Percentiles rank a stretch among this genome's conserved stretches.
phyloP scores from a whole-genome alignment of 2,329 filamentous ascomycete species.

The Fusarium papillatum region DNA sequence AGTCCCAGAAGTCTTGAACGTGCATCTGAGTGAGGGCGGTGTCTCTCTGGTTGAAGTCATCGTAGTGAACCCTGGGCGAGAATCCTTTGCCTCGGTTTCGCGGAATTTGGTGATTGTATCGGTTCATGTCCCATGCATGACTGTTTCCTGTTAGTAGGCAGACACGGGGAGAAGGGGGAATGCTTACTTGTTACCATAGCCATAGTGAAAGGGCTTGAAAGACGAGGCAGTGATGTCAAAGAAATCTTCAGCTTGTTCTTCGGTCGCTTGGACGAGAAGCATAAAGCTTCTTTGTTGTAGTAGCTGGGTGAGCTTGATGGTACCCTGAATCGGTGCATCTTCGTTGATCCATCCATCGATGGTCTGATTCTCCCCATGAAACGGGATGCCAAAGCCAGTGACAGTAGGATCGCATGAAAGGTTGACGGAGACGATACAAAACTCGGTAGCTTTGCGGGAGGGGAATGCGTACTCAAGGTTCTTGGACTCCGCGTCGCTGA shows the following conservation, averaged over 20 bases:
- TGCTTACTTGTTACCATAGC: background rate
- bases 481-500: too few relatives aligned
- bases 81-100: background rate
- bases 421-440: background rate
- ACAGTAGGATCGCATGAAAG: background rate
- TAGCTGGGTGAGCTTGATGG: background rate
- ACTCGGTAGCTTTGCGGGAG: background rate
- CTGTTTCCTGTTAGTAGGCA: background rate
- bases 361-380: rapidly evolving
- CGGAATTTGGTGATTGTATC: background rate
- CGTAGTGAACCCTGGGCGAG: background rate
- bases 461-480: too few relatives aligned
- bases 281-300: background rate
- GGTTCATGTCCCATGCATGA: background rate
- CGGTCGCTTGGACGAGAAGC: background rate
- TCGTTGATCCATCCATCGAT: background rate
- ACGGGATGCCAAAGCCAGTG: background rate
- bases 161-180: rapidly evolving
- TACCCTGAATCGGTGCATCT: background rate
- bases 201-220: background rate
- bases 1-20: slow-evolving; percentile 18
- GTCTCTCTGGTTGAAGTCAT: slow-evolving; percentile 5
- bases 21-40: slow-evolving; percentile 1
- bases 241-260: rapidly evolving
- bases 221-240: rapidly evolving